Evolutionary conservation across 305 asterid genomes (phyloP).

Genomic region (Ilex paraguariensis): DNA sequence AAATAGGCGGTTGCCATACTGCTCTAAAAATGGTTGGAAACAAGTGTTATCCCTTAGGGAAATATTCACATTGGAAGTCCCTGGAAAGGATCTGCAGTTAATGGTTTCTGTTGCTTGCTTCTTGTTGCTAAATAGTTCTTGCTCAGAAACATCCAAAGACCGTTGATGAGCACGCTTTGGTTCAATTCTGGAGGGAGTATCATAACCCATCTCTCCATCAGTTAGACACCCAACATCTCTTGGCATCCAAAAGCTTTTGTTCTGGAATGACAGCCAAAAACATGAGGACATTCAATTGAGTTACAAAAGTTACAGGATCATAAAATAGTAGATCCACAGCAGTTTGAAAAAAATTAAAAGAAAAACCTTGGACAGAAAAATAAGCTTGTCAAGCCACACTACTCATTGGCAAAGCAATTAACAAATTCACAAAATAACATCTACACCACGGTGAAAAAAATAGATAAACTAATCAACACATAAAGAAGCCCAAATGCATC

Average conservation of each 20-base stretch:
- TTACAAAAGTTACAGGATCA: too few relatives aligned
- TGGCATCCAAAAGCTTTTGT: conserved; percentile 41
- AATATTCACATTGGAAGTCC: conserved; percentile 25
- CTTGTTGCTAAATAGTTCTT: conserved; percentile 41
- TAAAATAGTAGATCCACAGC: too few relatives aligned
- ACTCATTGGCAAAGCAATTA: too few relatives aligned
- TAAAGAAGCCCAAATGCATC: too few relatives aligned
- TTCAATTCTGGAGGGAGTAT: conserved; percentile 35
- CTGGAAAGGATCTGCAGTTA: conserved; percentile 22
- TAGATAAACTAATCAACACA: too few relatives aligned
- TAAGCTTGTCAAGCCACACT: too few relatives aligned
- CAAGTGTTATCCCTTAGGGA: conserved; percentile 37
- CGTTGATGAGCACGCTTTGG: conserved; percentile 52
- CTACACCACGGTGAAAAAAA: too few relatives aligned
- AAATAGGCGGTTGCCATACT: conserved; percentile 24
- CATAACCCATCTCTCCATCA: conserved; percentile 34
- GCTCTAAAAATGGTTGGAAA: conserved; percentile 29
- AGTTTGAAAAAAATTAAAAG: too few relatives aligned
- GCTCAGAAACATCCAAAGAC: conserved; percentile 35
- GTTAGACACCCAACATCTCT: conserved; percentile 42
- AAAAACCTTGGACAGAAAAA: too few relatives aligned
- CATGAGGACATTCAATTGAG: neutral
- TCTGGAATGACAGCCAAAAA: conserved; percentile 41
- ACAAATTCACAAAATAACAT: too few relatives aligned
- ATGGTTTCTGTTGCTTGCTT: conserved; percentile 50